Conservation (phyloP, 2,329 filamentous ascomycete genomes). For the Ophiostoma sp. region DNA sequence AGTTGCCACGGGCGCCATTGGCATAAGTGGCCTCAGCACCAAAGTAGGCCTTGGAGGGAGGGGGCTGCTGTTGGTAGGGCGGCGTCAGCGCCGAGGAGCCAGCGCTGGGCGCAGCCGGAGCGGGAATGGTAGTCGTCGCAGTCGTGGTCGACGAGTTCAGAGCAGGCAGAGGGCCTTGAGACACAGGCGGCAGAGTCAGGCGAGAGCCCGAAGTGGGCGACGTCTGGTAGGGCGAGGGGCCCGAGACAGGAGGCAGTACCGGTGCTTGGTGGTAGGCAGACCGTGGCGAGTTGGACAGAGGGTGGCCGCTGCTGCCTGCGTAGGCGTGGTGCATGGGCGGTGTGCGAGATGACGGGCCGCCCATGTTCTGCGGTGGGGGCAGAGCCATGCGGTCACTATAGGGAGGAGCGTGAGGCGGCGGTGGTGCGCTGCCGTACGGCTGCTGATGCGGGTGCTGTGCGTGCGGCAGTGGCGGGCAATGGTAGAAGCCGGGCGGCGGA, state of each 20-base stretch:
- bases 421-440: not conserved
- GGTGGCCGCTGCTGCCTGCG: constrained; percentile 1
- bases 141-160: constrained; percentile 2
- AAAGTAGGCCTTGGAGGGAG: constrained; percentile 47
- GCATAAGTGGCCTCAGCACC: constrained; percentile 34
- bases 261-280: constrained; percentile 27
- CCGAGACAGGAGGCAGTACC: constrained; percentile 27
- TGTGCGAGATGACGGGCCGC: constrained; percentile 12
- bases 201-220: constrained; percentile 24
- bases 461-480: constrained; percentile 15
- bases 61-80: constrained; percentile 39
- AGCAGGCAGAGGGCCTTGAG: constrained; percentile 22
- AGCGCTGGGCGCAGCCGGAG: not conserved
- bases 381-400: constrained; percentile 25
- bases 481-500: constrained; percentile 35
- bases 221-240: constrained; percentile 17
- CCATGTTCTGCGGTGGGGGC: constrained; percentile 25
- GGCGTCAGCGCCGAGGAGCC: constrained; percentile 23
- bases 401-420: constrained; percentile 29
- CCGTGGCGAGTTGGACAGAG: constrained; percentile 24
- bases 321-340: constrained; percentile 18
- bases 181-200: constrained; percentile 23
- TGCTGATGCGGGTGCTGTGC: constrained; percentile 26
- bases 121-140: not conserved
- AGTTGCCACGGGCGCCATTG: constrained; percentile 26